Evolutionary conservation across 345 rosid genomes (phyloP), one percentile per base, ranked within the genome.

Genomic region (Euphorbia pulcherrima): DNA sequence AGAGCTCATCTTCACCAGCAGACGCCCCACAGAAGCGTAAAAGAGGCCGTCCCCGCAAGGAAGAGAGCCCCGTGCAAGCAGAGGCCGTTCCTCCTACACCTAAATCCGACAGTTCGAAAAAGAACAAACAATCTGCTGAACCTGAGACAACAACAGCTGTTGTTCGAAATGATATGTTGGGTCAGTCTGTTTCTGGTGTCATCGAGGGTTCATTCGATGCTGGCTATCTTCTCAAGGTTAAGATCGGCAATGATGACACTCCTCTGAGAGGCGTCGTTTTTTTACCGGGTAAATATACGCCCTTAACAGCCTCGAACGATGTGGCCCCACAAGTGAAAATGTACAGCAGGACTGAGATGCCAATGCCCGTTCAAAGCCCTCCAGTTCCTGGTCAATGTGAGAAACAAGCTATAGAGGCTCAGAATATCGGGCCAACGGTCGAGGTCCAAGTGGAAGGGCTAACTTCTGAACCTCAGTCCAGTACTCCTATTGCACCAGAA

Each of bases 161-260:
- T 70, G 69, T 73, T 68, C 62, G 46, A 23, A 65, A 17, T 37
- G 74, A 64, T 41, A 74, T 87, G 88, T 77, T 86, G 8, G 92
- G 96, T 28, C 72, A 83, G 69, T 58, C 29, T 47, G 78, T 90
- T 63, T 68, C 82, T 58, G 92, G 96, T 37, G 87, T 86, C 58
- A 76, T 90, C 10, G 92, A 84, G 64, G 86, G 87, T 65, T 63
- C 84, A 27, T 84, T 86, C 58, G 92, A 86, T 18, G 89, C 86
- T 18, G 90, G 96, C 27, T 90, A 87, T 62, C 67, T 86, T 51
- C 79, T 90, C 28, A 83, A 78, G 37, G 89, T 86, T 23, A 86
- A 78, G 74, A 81, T 86, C n/a, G 81, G 76, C 17, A 82, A 78
- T 67, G 71, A 75, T 28, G 84, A 86, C 60, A 84, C 68, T 3